Percentiles rank a stretch among this genome's conserved stretches.
These are phyloP conservation scores for Boechera stricta DNA, from an alignment of 345 rosid species.

Conservation along the genomic window DNA sequence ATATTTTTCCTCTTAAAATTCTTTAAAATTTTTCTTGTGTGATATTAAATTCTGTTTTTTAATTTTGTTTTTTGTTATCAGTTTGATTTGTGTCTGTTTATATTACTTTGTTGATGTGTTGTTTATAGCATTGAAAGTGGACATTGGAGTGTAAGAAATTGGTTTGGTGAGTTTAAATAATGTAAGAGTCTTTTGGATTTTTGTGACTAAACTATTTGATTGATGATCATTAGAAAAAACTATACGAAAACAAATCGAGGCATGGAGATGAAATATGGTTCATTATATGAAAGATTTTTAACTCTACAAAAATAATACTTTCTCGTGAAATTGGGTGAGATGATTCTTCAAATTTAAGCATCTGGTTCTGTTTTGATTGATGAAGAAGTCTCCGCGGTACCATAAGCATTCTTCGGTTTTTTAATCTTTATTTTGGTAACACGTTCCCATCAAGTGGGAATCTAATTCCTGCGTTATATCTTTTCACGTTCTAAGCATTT, in stretches of 20 bases:
- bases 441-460: slow-evolving; percentile 35
- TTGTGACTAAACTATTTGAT: slow-evolving; percentile 1
- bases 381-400: slow-evolving; percentile 23
- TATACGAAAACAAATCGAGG: too few relatives aligned
- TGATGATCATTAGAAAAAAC: slow-evolving; percentile 7
- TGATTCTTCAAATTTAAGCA: slow-evolving; percentile 23
- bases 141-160: slow-evolving; percentile 13
- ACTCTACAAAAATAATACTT: too few relatives aligned
- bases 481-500: slow-evolving; percentile 35
- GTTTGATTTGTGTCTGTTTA: slow-evolving; percentile 36
- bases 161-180: slow-evolving; percentile 34
- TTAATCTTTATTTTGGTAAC: slow-evolving; percentile 13
- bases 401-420: slow-evolving; percentile 17
- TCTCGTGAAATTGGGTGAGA: slow-evolving; percentile 17
- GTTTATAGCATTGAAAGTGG: slow-evolving; percentile 18
- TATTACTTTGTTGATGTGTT: slow-evolving; percentile 23
- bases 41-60: slow-evolving; percentile 12
- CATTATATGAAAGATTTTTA: neutral
- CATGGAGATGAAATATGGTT: neutral
- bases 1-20: neutral
- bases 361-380: slow-evolving; percentile 20
- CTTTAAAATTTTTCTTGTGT: slow-evolving; percentile 25
- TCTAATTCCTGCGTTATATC: slow-evolving; percentile 33
- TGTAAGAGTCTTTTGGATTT: neutral
- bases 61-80: neutral